A percentile compares a stretch with the other conserved stretches of the same genome.
Evolutionary conservation across 495 filamentous ascomycete genomes (phyloP).

Genomic region (Neurospora sp.): DNA sequence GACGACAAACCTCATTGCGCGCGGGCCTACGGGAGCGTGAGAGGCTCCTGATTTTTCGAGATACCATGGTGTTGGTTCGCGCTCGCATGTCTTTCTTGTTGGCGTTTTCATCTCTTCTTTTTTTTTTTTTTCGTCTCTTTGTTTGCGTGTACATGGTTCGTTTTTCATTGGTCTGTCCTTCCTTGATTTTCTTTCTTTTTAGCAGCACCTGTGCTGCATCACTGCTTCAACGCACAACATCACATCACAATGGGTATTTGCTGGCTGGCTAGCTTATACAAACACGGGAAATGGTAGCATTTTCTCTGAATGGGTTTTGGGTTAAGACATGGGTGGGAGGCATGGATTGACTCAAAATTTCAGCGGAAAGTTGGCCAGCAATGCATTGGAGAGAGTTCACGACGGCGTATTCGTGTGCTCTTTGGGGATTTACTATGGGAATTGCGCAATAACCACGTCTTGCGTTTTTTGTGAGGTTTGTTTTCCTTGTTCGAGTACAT

Average conservation of each 20-base stretch:
- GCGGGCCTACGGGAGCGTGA: not conserved
- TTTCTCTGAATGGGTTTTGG: not conserved
- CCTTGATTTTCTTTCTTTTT: not conserved
- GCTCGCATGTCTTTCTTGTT: conserved; percentile 3
- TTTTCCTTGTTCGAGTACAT: not conserved
- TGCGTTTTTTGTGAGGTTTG: not conserved
- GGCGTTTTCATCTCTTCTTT: conserved; percentile 1
- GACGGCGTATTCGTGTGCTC: not conserved
- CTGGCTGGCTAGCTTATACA: not conserved
- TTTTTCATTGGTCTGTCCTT: not conserved
- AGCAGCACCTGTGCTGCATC: not conserved
- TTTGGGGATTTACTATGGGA: not conserved
- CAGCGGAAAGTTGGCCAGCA: not conserved
- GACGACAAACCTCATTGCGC: not conserved
- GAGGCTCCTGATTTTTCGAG: not conserved
- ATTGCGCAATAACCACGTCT: not conserved
- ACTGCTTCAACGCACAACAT: not conserved
- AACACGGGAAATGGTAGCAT: not conserved
- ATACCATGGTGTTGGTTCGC: not conserved
- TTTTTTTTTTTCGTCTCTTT: not conserved
- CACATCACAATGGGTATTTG: not conserved
- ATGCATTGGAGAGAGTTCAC: not conserved
- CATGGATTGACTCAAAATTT: not conserved
- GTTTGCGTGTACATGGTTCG: not conserved
- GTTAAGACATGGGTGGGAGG: not conserved